phyloP scores from a whole-genome alignment of 2,329 filamentous ascomycete genomes.

The Ophiosphaerella korrae region DNA sequence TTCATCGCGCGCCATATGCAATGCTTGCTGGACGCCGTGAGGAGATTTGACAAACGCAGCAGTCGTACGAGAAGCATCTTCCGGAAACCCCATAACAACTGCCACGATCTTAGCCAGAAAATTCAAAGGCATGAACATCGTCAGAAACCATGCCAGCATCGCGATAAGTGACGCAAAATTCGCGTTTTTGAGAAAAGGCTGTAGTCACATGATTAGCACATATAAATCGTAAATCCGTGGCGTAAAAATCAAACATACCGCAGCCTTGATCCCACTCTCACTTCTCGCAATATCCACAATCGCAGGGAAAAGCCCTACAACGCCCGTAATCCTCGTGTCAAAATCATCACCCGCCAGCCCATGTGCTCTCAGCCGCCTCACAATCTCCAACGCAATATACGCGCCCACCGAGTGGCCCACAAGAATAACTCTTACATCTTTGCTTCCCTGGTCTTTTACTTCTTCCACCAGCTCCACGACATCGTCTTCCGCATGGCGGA shows the following conservation, averaged over 20 bases:
- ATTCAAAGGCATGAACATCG: conserved; percentile 48
- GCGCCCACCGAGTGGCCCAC: conserved; percentile 56
- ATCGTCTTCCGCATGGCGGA: conserved; percentile 52
- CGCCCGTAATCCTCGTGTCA: conserved; percentile 34
- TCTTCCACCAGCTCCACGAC: conserved; percentile 49
- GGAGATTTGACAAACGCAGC: conserved; percentile 56
- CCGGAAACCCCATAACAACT: conserved; percentile 49
- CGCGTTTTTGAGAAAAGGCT: conserved; percentile 34
- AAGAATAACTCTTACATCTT: conserved; percentile 44
- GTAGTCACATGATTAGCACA: conserved; percentile 8
- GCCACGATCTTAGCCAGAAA: conserved; percentile 51
- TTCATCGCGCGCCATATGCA: conserved; percentile 64
- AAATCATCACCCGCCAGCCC: conserved; percentile 24
- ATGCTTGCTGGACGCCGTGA: conserved; percentile 59
- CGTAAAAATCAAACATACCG: conserved; percentile 35
- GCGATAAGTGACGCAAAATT: conserved; percentile 33
- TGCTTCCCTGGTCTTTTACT: conserved; percentile 19
- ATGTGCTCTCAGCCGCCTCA: conserved; percentile 40
- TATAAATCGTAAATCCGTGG: background rate
- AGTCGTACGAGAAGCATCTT: conserved; percentile 55
- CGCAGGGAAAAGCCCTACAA: conserved; percentile 53
- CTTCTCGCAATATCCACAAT: conserved; percentile 54
- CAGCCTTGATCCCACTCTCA: conserved; percentile 48
- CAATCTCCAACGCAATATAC: conserved; percentile 53
- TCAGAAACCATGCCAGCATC: conserved; percentile 51